A percentile compares a stretch with the other conserved stretches of the same genome.
Conservation (phyloP, 2,329 filamentous ascomycete species). For the Fusarium oligoseptatum region DNA sequence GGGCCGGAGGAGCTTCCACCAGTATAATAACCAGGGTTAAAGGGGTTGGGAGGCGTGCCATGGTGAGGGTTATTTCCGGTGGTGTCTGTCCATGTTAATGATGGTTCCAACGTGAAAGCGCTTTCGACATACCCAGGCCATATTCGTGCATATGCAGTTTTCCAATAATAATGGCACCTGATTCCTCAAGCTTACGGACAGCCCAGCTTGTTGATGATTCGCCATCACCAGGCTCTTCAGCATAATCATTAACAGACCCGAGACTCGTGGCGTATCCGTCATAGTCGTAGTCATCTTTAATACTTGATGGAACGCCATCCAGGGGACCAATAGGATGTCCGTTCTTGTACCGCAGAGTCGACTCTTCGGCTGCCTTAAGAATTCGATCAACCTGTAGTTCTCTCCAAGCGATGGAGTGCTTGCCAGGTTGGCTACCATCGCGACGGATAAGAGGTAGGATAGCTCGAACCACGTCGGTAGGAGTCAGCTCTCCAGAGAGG, state of each 20-base stretch:
- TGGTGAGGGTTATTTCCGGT: conserved; percentile 80
- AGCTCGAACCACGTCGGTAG: conserved; percentile 59
- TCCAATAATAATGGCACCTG: conserved; percentile 78
- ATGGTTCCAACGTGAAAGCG: not conserved
- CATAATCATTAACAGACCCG: conserved; percentile 73
- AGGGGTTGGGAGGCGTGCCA: conserved; percentile 82
- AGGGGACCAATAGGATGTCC: conserved; percentile 72
- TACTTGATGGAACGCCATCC: conserved; percentile 79
- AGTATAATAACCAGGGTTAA: conserved; percentile 79
- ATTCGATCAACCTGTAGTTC: conserved; percentile 58
- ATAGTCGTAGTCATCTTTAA: conserved; percentile 84
- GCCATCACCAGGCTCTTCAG: conserved; percentile 56
- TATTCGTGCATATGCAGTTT: conserved; percentile 84
- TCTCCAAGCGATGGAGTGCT: conserved; percentile 60
- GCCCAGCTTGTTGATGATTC: conserved; percentile 73
- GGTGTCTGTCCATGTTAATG: conserved; percentile 64
- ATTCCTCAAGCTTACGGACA: conserved; percentile 76
- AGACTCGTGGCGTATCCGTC: conserved; percentile 78
- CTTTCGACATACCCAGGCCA: conserved; percentile 68
- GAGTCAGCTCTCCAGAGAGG: conserved; percentile 60
- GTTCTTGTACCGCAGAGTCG: conserved; percentile 62
- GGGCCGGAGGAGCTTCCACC: conserved; percentile 83
- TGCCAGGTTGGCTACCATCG: conserved; percentile 53
- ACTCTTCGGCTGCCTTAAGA: conserved; percentile 58
- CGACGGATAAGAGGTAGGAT: conserved; percentile 61